phyloP scores from a whole-genome alignment of 1,139 yeast species.

The Candida neerlandica region DNA sequence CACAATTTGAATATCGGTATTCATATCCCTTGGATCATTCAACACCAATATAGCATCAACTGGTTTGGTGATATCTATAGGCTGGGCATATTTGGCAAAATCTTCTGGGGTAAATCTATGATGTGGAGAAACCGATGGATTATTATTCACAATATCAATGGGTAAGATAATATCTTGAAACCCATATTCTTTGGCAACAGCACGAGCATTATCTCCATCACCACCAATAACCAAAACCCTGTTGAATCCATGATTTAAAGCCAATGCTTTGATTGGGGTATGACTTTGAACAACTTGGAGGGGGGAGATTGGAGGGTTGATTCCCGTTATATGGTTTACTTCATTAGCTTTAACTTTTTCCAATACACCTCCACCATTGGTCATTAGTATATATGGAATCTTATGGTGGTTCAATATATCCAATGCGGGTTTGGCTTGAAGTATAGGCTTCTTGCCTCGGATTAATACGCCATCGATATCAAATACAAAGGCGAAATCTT shows the following conservation, averaged over 20 bases:
- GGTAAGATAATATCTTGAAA: conserved; percentile 79
- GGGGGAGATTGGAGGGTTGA: conserved; percentile 51
- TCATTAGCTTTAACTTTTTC: conserved; percentile 65
- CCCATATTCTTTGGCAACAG: conserved; percentile 79
- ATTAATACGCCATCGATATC: conserved; percentile 90
- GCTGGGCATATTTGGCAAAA: conserved; percentile 45
- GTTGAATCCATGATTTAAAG: conserved; percentile 42
- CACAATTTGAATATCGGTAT: conserved; percentile 79
- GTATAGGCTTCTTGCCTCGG: conserved; percentile 71
- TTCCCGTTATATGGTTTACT: conserved; percentile 48
- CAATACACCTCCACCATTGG: conserved; percentile 90
- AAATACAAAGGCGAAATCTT: conserved; percentile 30
- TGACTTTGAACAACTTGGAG: conserved; percentile 85
- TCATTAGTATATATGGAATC: conserved; percentile 82
- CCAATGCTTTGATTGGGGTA: conserved; percentile 78
- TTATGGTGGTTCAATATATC: conserved; percentile 51
- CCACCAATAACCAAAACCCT: conserved; percentile 87
- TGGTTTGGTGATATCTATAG: conserved; percentile 36
- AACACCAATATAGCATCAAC: conserved; percentile 84
- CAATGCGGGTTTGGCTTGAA: conserved; percentile 68
- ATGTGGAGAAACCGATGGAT: conserved; percentile 74
- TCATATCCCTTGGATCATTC: conserved; percentile 91
- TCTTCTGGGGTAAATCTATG: conserved; percentile 56
- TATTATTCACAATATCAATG: conserved; percentile 62
- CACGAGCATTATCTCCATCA: conserved; percentile 64